phyloP scores from a whole-genome alignment of 2,329 filamentous ascomycete genomes.

The Hirsutella minnesotensis region DNA sequence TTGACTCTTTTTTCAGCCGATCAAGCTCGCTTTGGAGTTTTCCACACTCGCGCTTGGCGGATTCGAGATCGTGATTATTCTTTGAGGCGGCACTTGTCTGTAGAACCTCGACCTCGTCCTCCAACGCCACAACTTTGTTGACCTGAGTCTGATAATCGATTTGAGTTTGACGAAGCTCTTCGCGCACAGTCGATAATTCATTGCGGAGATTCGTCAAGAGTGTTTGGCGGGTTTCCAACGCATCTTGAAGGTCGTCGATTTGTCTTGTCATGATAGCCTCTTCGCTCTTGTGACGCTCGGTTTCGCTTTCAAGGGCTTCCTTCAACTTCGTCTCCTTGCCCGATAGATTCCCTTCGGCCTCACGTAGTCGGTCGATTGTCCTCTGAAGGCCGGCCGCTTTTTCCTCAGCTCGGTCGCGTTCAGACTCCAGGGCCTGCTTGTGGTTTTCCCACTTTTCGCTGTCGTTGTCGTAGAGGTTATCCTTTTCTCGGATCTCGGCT shows the following conservation, averaged over 20 bases:
- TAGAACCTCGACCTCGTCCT: conserved; percentile 67
- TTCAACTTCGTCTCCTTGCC: conserved; percentile 57
- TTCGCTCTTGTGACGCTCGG: conserved; percentile 59
- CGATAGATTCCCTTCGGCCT: conserved; percentile 54
- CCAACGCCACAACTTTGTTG: conserved; percentile 55
- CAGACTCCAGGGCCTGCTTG: conserved; percentile 48
- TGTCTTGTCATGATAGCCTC: conserved; percentile 61
- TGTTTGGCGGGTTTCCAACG: conserved; percentile 55
- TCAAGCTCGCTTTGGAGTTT: conserved; percentile 14
- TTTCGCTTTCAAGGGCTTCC: conserved; percentile 57
- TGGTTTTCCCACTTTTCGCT: conserved; percentile 62
- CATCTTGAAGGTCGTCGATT: conserved; percentile 60
- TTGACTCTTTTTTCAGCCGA: conserved; percentile 9
- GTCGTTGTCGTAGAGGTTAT: conserved; percentile 58
- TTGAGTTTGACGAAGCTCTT: conserved; percentile 58
- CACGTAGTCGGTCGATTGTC: conserved; percentile 58
- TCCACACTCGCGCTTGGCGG: conserved; percentile 14
- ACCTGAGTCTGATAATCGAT: conserved; percentile 49
- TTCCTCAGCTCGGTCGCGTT: conserved; percentile 55
- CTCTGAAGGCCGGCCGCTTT: conserved; percentile 55
- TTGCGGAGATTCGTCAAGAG: conserved; percentile 52
- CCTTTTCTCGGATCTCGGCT: conserved; percentile 54
- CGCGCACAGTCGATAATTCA: conserved; percentile 53
- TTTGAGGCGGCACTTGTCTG: conserved; percentile 26
- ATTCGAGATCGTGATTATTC: conserved; percentile 7